phyloP scores from a whole-genome alignment of 371 early-diverging fungal species.

The Mortierella sp. region DNA sequence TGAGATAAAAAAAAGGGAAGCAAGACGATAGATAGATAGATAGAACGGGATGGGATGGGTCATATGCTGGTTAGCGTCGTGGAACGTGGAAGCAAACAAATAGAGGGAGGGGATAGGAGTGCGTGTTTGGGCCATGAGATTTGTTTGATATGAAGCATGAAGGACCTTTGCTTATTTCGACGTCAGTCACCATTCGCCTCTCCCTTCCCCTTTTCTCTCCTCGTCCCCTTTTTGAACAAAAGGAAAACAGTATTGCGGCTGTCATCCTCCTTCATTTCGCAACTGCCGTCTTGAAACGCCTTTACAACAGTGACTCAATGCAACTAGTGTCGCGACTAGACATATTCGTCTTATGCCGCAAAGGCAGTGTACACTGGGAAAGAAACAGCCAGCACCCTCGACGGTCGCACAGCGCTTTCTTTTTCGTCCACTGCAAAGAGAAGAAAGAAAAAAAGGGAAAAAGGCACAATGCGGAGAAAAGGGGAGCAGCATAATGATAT shows the following conservation, averaged over 20 bases:
- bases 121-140: constrained; percentile 17
- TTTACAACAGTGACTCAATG: background rate
- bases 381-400: background rate
- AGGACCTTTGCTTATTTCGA: background rate
- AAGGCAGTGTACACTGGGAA: too few species aligned
- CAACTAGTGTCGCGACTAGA: too few species aligned
- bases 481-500: background rate
- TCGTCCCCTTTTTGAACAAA: background rate
- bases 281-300: background rate
- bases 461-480: constrained; percentile 2
- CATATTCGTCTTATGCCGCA: too few species aligned
- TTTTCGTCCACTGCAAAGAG: background rate
- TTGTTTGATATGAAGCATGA: background rate
- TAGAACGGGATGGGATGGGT: too few species aligned
- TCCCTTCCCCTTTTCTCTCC: background rate
- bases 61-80: background rate
- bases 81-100: constrained; percentile 3
- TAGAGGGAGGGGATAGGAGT: constrained; percentile 12
- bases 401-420: constrained; percentile 18
- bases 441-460: background rate
- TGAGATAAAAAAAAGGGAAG: background rate
- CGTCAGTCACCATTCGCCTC: background rate
- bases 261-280: too few species aligned
- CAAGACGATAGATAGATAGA: too few species aligned
- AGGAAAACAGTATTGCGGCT: background rate